A percentile compares a stretch with the other conserved stretches of the same genome.
phyloP scores from a whole-genome alignment of 352 stramenopile species.

The Stramenopiles sp. region DNA sequence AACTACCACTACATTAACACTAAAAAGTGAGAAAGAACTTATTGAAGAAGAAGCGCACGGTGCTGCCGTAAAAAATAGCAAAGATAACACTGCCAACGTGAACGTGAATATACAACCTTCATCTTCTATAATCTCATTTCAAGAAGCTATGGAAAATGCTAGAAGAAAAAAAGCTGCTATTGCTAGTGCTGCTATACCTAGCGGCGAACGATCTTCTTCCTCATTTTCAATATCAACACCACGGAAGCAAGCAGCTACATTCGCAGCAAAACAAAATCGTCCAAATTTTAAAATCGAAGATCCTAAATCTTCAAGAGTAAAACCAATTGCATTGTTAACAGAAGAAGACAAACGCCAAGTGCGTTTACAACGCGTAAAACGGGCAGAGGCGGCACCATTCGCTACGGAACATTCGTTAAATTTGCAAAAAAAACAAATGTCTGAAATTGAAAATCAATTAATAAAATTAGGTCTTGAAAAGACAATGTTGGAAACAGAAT shows the following conservation, averaged over 20 bases:
- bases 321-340: background rate
- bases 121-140: background rate
- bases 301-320: background rate
- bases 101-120: background rate
- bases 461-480: constrained; percentile 6
- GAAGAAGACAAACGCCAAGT: background rate
- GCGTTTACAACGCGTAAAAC: background rate
- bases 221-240: background rate
- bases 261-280: background rate
- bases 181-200: background rate
- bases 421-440: constrained; percentile 1
- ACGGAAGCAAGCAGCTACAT: background rate
- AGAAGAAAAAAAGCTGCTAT: background rate
- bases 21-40: no score
- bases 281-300: constrained; percentile 9
- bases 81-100: background rate
- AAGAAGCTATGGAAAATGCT: constrained; percentile 3
- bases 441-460: constrained; percentile 2
- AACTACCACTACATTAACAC: no score
- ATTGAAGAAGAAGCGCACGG: background rate
- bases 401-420: constrained; percentile 2
- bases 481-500: background rate
- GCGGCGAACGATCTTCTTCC: no score
- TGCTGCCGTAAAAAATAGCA: background rate
- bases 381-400: background rate